These are phyloP conservation scores for Emmonsiellopsis sp. DNA, from an alignment of 2,329 filamentous ascomycete genomes.

Conservation along the genomic window DNA sequence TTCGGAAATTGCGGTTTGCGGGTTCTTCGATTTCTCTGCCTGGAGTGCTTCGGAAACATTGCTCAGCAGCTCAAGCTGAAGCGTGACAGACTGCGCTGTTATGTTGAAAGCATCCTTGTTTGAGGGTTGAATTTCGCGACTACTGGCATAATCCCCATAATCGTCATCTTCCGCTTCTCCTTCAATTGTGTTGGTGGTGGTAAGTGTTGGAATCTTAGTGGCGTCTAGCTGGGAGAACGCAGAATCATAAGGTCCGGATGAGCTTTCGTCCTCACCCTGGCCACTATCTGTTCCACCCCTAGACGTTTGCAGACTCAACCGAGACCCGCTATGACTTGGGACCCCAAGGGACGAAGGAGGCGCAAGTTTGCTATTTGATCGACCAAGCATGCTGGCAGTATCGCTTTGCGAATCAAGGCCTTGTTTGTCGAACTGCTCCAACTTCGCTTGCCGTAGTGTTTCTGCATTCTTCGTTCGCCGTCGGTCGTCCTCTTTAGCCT, in stretches of 20 bases:
- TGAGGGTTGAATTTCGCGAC: constrained; percentile 58
- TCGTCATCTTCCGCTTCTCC: constrained; percentile 64
- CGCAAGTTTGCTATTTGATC: constrained; percentile 28
- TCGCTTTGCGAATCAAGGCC: constrained; percentile 38
- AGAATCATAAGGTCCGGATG: constrained; percentile 49
- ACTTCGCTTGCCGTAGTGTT: constrained; percentile 67
- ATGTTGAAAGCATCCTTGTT: constrained; percentile 95
- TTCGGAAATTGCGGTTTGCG: constrained; percentile 65
- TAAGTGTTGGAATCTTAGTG: constrained; percentile 39
- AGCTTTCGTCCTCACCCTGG: constrained; percentile 45
- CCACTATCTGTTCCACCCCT: constrained; percentile 40
- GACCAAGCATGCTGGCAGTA: constrained; percentile 20
- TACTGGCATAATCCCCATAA: constrained; percentile 71
- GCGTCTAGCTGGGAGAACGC: constrained; percentile 44
- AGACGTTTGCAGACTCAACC: constrained; percentile 41
- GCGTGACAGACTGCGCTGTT: constrained; percentile 84
- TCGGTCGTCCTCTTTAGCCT: constrained; percentile 80
- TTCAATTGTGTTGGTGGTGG: constrained; percentile 44
- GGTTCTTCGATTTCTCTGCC: constrained; percentile 59
- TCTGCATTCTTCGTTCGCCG: constrained; percentile 67
- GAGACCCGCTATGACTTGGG: constrained; percentile 32
- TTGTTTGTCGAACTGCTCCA: constrained; percentile 55
- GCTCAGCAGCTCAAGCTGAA: constrained; percentile 84
- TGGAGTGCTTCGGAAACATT: constrained; percentile 78
- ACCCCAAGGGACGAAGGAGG: constrained; percentile 26